Base-by-base conservation (phyloP, 2,329 filamentous ascomycete genomes). In the Penicillium expansum region DNA sequence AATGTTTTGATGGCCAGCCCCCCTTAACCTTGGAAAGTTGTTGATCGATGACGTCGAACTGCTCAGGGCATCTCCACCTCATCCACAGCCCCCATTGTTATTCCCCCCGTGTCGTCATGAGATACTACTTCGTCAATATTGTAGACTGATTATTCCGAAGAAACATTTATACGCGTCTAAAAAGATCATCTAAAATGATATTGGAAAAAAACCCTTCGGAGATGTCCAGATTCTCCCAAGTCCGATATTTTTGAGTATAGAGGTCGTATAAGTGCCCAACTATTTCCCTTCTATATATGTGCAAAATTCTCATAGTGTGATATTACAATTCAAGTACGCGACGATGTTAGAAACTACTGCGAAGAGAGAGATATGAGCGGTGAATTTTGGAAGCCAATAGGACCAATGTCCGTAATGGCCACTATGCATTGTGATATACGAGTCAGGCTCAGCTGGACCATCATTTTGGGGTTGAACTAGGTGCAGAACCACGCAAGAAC, bases 21-120 rank as follows among this genome's bases (percentile, higher is more conserved):
- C 30, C 33, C 41, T 47, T 37, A 30, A 50, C n/a, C 27, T 22
- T 32, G 29, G 29, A 29, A 14, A 22, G n/a, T 20, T 33, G 14
- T 42, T 30, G 29, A 24, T 24, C 24, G 24, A 49, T 54, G 52
- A 54, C 52, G 52, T 54, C 27, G n/a, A 39, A 30, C 22, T n/a
- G 13, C 16, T 20, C 38, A 44, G 24, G n/a, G n/a, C 42, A n/a
- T 44, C 24, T 29, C 49, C 30, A 37, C 49, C 37, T 20, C 30
- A 13, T 27, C 18, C 51, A 22, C 32, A 35, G 18, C 48, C 35
- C n/a, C 35, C 22, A 44, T 32, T 32, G n/a, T 52, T 37, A 39
- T 39, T 53, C 27, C 33, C n/a, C 11, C 13, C 24, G 38, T 52
- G 38, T 43, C 50, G 50, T 51, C 38, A 55, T n/a, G n/a, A n/a